Evolutionary conservation across 176 grass and related monocot species (phyloP).

Genomic region (Hyparrhenia diplandra): DNA sequence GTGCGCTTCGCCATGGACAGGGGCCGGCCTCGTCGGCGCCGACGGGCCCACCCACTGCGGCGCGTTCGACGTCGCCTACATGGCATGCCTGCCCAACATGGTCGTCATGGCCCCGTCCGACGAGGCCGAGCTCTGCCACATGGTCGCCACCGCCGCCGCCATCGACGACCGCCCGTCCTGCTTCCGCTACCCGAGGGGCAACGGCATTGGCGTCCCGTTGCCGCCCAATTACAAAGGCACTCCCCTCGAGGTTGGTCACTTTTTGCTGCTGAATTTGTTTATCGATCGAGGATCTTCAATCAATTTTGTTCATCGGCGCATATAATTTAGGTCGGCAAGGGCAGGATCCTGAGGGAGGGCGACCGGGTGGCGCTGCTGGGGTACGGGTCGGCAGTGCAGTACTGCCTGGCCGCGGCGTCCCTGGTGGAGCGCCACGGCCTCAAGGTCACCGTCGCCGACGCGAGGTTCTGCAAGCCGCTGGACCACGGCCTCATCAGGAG

Average conservation of each 20-base stretch:
- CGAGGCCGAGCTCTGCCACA: conserved; percentile 94
- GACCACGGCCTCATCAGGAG: conserved; percentile 80
- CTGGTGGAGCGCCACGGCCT: conserved; percentile 59
- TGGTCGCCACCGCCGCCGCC: conserved; percentile 90
- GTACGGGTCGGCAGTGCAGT: conserved; percentile 86
- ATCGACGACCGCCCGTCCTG: conserved; percentile 89
- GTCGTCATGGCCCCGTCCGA: conserved; percentile 96
- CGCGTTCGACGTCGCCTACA: conserved; percentile 90
- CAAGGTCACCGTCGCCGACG: conserved; percentile 84
- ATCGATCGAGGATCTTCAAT: neutral
- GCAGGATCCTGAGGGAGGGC: conserved; percentile 74
- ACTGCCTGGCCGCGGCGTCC: conserved; percentile 64
- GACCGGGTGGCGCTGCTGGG: conserved; percentile 84
- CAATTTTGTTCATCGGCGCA: neutral
- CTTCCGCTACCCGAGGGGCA: conserved; percentile 88
- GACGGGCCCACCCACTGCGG: conserved; percentile 93
- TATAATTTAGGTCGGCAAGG: conserved; percentile 84
- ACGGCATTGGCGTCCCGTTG: conserved; percentile 68
- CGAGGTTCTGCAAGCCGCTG: conserved; percentile 92
- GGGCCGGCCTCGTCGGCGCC: conserved; percentile 85
- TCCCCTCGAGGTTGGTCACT: conserved; percentile 58
- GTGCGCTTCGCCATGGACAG: conserved; percentile 97
- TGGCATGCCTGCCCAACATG: conserved; percentile 98
- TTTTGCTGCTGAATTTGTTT: neutral
- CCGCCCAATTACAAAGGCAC: conserved; percentile 81